Base-by-base conservation (phyloP, 768 basidiomycete species). In the Tricholoma bakamatsutake region DNA sequence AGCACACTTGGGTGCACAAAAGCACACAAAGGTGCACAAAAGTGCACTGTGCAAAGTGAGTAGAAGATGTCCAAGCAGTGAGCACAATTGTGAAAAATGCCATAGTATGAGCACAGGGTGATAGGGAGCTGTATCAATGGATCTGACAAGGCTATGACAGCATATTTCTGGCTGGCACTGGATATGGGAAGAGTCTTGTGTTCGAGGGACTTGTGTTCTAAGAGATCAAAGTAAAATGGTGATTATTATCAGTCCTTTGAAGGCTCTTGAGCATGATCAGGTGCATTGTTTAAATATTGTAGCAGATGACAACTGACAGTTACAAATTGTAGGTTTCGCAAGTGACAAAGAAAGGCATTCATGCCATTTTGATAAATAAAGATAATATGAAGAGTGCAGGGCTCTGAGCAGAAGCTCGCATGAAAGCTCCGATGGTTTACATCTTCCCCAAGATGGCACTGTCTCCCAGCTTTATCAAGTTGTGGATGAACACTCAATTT, bases 241-340 rank as follows among this genome's bases (percentile, higher is more conserved):
- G 2, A 42, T 70, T 15, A 60, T 70, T 27, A 64, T 69, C 0
- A 58, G 65, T 46, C 69, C 69, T 1, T 50, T 70, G n/a, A 70
- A 70, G 47, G 67, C 69, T 0, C 47, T 69, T 2, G 66, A 67
- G 51, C 43, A 51, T 10, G 67, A 69, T 56, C 68, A 69, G 65
- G 68, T 68, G 43, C n/a, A 61, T 53, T 28, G 12, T 53, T 10
- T 35, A 31, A 18, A 15, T 39, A 2, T 33, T 21, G n/a, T 4
- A 43, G 11, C 12, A 24, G 21, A 24, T 24, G 21, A 24, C 21
- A 24, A 24, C 21, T 24, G 21, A 24, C 21, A 24, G 21, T 24
- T 24, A 24, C 21, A 24, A 24, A 24, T 24, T 24, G 21, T 40
- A 64, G 66, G 64, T 59, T 2, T 24, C 46, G 3, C 63, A 66